Conservation (phyloP, 441 rosid species). For the Kokia cookei region DNA sequence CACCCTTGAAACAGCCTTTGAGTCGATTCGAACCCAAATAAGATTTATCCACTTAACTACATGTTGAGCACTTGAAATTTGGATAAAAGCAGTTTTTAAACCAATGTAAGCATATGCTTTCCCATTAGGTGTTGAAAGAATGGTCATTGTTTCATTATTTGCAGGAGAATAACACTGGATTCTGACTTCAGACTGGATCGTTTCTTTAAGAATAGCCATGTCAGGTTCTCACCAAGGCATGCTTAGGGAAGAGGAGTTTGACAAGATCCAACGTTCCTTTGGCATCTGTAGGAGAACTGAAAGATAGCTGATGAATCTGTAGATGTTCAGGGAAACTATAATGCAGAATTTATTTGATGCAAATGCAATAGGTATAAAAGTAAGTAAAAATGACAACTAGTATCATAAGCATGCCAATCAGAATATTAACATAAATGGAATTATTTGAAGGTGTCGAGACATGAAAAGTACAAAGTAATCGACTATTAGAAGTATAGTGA, state of each 20-base stretch:
- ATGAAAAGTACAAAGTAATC: not conserved
- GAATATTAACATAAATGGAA: not conserved
- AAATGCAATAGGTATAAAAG: not conserved
- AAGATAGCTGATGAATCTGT: conserved; percentile 90
- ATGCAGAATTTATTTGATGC: not conserved
- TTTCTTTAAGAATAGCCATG: not conserved
- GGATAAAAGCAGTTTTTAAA: not conserved
- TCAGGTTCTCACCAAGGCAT: conserved; percentile 16
- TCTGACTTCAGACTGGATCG: not conserved
- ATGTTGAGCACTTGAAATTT: not conserved
- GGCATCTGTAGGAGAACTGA: conserved; percentile 92
- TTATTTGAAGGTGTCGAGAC: not conserved
- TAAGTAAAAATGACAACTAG: not conserved
- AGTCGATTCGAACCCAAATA: not conserved
- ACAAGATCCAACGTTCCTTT: conserved; percentile 92
- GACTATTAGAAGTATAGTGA: not conserved
- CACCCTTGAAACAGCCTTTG: not conserved
- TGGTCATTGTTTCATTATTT: not conserved
- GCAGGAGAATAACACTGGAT: not conserved
- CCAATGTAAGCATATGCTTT: not conserved
- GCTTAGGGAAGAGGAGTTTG: conserved; percentile 74
- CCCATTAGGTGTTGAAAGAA: not conserved
- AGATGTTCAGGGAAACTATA: not conserved
- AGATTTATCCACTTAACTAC: not conserved
- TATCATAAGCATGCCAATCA: not conserved